These are phyloP conservation scores for Melanogaster broomeanus DNA, from an alignment of 768 basidiomycete species.

Conservation along the genomic window DNA sequence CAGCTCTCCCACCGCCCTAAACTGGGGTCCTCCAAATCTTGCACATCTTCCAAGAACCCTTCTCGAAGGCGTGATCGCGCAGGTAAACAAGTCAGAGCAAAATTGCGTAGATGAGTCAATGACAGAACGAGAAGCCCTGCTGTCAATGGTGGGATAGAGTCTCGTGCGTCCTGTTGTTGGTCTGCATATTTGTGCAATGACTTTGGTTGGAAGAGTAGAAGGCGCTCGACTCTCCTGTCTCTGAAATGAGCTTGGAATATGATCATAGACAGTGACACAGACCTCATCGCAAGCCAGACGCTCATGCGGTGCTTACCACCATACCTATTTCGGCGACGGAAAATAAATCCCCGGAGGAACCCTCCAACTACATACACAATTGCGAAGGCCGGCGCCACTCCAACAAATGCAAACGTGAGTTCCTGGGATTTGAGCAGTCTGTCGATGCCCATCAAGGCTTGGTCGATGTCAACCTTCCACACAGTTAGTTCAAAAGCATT, in stretches of 20 bases:
- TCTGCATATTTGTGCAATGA: constrained; percentile 15
- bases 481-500: background rate
- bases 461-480: constrained; percentile 83
- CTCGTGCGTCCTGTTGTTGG: constrained; percentile 5
- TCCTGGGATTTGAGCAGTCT: constrained; percentile 93
- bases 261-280: background rate
- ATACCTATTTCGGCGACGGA: constrained; percentile 50
- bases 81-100: constrained; percentile 60
- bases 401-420: constrained; percentile 95
- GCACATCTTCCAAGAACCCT: constrained; percentile 84
- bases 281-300: constrained; percentile 78
- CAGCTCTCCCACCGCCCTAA: constrained; percentile 68
- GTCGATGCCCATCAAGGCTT: constrained; percentile 89
- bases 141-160: constrained; percentile 51
- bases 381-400: constrained; percentile 86
- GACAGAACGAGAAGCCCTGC: constrained; percentile 76
- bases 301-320: constrained; percentile 57
- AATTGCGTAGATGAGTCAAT: constrained; percentile 63
- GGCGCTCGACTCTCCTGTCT: constrained; percentile 64
- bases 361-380: constrained; percentile 71
- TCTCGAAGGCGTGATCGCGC: constrained; percentile 61
- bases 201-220: constrained; percentile 55
- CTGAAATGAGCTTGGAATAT: constrained; percentile 6
- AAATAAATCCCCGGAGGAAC: constrained; percentile 52
- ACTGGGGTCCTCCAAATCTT: constrained; percentile 75